Evolutionary conservation across 2,329 filamentous ascomycete species (phyloP), one percentile per base, ranked within the genome.

Genomic region (Fusarium pseudoanthophilum): DNA sequence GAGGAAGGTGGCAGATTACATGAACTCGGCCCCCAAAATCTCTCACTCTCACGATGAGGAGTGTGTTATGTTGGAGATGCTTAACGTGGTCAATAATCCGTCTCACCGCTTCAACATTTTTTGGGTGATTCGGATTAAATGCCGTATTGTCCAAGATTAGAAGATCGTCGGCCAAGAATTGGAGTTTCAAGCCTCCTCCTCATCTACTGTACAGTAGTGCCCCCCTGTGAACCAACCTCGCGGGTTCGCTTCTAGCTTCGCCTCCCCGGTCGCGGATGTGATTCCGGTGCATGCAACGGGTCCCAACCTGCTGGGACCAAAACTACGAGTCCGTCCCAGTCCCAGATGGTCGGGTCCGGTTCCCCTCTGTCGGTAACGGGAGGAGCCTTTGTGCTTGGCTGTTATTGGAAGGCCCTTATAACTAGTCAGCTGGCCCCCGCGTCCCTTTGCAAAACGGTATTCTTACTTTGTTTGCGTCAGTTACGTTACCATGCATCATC

Each of bases 281-380:
- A 56, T 59, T 64, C 69, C 69, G 68, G 48, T 62, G 61, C 69
- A 68, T 45, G 28, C 18, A 11, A 68, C 30, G 32, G 42, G 42
- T 37, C 42, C 67, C 69, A 8, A 53, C 28, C 42, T 68, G 67
- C 18, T 67, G 69, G 69, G 57, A 48, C 51, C 34, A 40, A 11
- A 37, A 13, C 26, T 2, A 30, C 32, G 10, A 45, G 49, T 26
- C 36, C 40, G 49, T 26, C 36, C 69, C 70, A 71, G 57, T 26
- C 36, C 69, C 71, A 71, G 57, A 46, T 59, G 26, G 24, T 60
- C 60, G 71, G 71, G 70, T 62, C 53, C 28, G 46, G 70, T 70
- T 60, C 70, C 70, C 61, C 20, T 71, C 57, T 55, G 66, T 73
- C 71, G 71, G 70, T 73, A 73, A 59, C 56, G 40, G 70, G 65